Conservation (phyloP, 371 early-diverging fungal genomes). For the Lichtheimia ornata region DNA sequence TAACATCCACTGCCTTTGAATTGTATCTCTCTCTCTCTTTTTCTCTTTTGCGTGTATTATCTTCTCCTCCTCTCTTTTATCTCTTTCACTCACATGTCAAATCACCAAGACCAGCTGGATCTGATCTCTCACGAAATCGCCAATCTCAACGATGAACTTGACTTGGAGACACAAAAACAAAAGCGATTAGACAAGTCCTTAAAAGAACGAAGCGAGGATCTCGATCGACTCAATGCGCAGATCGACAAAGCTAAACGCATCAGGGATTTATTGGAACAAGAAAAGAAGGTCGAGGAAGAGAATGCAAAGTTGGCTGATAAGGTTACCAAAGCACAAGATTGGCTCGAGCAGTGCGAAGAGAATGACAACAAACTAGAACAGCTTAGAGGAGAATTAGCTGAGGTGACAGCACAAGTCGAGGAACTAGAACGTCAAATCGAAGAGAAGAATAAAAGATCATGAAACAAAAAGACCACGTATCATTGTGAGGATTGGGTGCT, state of each 20-base stretch:
- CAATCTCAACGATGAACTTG: not conserved
- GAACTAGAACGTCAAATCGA: not conserved
- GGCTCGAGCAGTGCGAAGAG: not conserved
- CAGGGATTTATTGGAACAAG: conserved; percentile 1
- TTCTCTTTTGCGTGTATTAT: no score
- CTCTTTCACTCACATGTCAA: not conserved
- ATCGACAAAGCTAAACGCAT: not conserved
- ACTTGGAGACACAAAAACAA: not conserved
- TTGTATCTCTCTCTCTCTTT: no score
- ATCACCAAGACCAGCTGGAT: not conserved
- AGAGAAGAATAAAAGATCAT: no score
- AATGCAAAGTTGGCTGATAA: not conserved
- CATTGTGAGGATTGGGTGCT: no score
- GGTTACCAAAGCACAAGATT: not conserved
- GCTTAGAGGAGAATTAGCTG: not conserved
- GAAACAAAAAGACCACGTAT: no score
- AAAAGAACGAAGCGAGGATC: not conserved
- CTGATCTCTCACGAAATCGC: not conserved
- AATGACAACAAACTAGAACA: not conserved
- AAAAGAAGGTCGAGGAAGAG: not conserved
- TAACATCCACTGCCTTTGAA: no score
- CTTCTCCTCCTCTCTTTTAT: not conserved
- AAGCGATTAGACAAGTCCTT: not conserved
- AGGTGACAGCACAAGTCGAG: not conserved
- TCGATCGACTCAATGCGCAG: not conserved